Conservation (phyloP, 371 early-diverging fungal genomes). For the Mucor indicus region DNA sequence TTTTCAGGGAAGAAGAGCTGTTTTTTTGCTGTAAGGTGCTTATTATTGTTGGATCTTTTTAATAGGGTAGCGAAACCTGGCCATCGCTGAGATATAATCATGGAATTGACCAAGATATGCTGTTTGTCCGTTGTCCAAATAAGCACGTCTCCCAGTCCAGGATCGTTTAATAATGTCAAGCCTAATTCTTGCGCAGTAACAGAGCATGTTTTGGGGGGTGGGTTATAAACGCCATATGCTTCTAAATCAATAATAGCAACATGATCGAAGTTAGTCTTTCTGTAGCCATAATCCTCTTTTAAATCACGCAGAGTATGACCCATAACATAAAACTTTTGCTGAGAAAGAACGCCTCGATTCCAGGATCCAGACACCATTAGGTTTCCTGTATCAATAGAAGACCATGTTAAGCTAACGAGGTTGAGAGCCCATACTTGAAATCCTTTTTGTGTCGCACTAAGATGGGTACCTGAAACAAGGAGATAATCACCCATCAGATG, state of each 20-base stretch:
- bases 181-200: no score
- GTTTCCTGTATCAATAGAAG: conserved; percentile 66
- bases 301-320: no score
- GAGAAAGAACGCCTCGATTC: conserved; percentile 82
- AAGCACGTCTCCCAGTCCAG: conserved; percentile 55
- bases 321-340: no score
- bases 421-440: conserved; percentile 77
- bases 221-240: no score
- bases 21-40: background rate
- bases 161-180: conserved; percentile 35
- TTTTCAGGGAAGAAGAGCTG: conserved; percentile 50
- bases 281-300: no score
- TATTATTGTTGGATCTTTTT: background rate
- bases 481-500: conserved; percentile 65
- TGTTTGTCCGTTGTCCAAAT: conserved; percentile 57
- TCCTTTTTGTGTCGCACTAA: conserved; percentile 58
- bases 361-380: conserved; percentile 68
- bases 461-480: conserved; percentile 69
- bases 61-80: conserved; percentile 54
- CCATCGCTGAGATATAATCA: conserved; percentile 66
- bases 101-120: conserved; percentile 54
- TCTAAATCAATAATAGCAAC: no score
- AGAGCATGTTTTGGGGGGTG: no score
- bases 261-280: no score
- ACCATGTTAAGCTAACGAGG: conserved; percentile 60